These are phyloP conservation scores for Aspergillus steynii DNA, from an alignment of 495 filamentous ascomycete species.

Conservation along the genomic window DNA sequence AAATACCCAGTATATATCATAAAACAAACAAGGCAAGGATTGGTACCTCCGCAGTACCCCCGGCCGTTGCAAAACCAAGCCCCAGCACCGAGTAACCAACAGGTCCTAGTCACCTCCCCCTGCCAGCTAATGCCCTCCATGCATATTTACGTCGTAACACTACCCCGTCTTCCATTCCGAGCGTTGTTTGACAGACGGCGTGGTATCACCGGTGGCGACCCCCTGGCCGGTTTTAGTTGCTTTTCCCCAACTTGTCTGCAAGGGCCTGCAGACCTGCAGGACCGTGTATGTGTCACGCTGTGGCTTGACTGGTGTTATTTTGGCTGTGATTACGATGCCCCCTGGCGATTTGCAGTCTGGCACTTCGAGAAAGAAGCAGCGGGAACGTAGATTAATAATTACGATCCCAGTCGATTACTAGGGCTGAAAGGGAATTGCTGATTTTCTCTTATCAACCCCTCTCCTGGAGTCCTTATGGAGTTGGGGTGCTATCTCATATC, in stretches of 20 bases:
- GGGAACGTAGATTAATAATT: neutral
- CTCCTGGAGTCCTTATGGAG: too few species aligned
- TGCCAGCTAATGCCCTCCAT: neutral
- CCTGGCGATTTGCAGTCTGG: too few species aligned
- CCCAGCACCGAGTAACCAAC: too few species aligned
- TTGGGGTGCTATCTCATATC: too few species aligned
- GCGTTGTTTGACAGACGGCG: neutral
- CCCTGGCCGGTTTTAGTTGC: neutral
- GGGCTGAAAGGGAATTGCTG: neutral
- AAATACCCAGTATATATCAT: conserved; percentile 4
- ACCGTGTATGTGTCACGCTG: neutral
- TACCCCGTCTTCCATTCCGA: neutral
- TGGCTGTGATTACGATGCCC: too few species aligned
- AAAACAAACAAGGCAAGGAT: neutral
- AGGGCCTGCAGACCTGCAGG: neutral
- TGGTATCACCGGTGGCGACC: neutral
- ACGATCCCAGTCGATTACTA: neutral
- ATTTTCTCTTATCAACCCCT: neutral
- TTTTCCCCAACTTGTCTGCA: neutral
- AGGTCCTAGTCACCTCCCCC: too few species aligned
- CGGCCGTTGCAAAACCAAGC: too few species aligned
- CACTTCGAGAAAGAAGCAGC: neutral
- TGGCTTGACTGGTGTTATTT: neutral
- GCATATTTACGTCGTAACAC: neutral
- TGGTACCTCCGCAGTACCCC: too few species aligned